Conservation (phyloP, 331 rosid species). For the Dryas integrifolia region DNA sequence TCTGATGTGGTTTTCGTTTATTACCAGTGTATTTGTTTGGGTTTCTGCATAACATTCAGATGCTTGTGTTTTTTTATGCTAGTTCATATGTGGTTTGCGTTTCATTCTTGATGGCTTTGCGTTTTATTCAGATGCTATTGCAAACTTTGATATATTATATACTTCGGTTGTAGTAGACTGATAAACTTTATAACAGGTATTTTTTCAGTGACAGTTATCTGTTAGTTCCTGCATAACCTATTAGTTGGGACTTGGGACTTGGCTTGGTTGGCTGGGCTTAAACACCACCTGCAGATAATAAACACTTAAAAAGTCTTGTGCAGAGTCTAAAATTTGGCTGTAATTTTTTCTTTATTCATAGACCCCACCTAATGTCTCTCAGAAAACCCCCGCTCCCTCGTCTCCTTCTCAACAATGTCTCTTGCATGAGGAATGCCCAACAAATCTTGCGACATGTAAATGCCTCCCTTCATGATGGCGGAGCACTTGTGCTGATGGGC, state of each 20-base stretch:
- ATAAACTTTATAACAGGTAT: background rate
- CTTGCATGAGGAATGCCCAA: constrained; percentile 88
- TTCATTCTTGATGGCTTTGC: background rate
- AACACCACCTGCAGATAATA: background rate
- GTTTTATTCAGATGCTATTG: background rate
- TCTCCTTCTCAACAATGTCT: constrained; percentile 63
- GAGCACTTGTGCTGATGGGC: constrained; percentile 69
- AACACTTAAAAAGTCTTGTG: background rate
- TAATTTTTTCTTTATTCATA: background rate
- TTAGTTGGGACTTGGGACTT: no score
- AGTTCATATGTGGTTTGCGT: background rate
- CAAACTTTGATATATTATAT: no score
- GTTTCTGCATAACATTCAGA: no score
- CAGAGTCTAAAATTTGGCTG: background rate
- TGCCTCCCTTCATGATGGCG: constrained; percentile 65
- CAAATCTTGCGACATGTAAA: constrained; percentile 68
- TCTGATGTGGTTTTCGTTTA: background rate
- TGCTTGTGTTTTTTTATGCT: background rate
- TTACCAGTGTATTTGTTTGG: no score
- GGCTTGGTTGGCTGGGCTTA: background rate
- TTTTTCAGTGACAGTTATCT: no score
- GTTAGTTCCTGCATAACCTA: no score
- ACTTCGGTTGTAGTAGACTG: background rate
- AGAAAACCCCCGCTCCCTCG: constrained; percentile 59
- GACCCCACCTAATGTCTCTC: constrained; percentile 36